Base-by-base conservation (phyloP, 495 filamentous ascomycete genomes). In the Echria macrotheca region DNA sequence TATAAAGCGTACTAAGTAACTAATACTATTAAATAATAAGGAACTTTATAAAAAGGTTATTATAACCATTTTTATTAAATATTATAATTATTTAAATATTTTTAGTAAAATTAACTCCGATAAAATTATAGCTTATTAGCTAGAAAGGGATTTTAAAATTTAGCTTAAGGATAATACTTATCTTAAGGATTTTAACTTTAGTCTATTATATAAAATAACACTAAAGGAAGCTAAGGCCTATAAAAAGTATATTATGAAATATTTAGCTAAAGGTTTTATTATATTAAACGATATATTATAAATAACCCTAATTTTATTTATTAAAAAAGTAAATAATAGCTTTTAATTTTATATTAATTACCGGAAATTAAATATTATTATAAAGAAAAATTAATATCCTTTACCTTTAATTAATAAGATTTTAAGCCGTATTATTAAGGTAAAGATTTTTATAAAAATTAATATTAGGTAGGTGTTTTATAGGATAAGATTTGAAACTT, bases 241-340 rank as follows among this genome's bases (percentile, higher is more conserved):
- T 36, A 7, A 63, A 44, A 19, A 50, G 37, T 11, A 38, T 15
- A 35, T 50, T 24, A 15, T 37, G n/a, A 49, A 53, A 4, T 44
- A 49, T 10, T 28, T 57, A 1, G 14, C 18, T 0, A 57, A 53
- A 14, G 46, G 46, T 7, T 53, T 49, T 15, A 49, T 57, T 7
- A 10, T 8, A 8, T 23, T 47, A 14, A 52, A 33, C 5, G 9
- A 4, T 8, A 32, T 63, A 1, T 50, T 47, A 0, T 58, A 38
- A 4, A 55, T 52, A 0, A 58, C 61, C 0, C 66, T 56, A 10
- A 56, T 78, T 10, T 40, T 76, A 0, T 67, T 76, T 29, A 59
- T 56, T 0, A 11, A 22, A 1, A 77, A 75, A 42, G 44, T 38
- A 1, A 55, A 60, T 18, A 63, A 66, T 2, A 49, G 50, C 0